These are phyloP conservation scores for Mollisiaceae sp. DNA, from an alignment of 2,329 filamentous ascomycete genomes.

Conservation along the genomic window DNA sequence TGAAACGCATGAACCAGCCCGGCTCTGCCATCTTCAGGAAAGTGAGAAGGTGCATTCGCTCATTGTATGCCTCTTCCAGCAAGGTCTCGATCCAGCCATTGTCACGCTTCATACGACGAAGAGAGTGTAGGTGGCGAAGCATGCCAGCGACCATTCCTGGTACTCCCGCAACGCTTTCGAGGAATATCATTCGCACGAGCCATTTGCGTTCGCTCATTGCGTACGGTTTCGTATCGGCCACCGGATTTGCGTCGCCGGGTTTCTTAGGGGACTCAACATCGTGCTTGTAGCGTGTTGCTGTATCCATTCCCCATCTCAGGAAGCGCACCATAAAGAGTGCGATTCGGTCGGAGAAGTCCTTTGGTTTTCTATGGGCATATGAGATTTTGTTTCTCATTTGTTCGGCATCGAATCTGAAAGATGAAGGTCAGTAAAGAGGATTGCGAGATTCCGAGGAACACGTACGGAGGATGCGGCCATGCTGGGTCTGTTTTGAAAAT, in stretches of 20 bases:
- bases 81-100: conserved; percentile 97
- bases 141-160: conserved; percentile 97
- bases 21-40: conserved; percentile 92
- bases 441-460: not conserved
- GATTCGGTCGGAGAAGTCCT: conserved; percentile 75
- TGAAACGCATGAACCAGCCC: conserved; percentile 81
- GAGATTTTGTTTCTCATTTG: conserved; percentile 75
- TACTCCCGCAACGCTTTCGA: conserved; percentile 93
- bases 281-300: conserved; percentile 81
- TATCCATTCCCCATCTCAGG: conserved; percentile 80
- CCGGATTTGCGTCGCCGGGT: conserved; percentile 50
- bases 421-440: conserved; percentile 4
- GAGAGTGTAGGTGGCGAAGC: conserved; percentile 84
- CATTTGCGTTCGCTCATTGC: conserved; percentile 85
- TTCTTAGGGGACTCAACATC: conserved; percentile 54
- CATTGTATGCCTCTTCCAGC: conserved; percentile 89
- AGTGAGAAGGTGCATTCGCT: conserved; percentile 89
- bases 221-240: conserved; percentile 60
- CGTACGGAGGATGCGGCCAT: conserved; percentile 57
- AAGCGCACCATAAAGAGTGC: conserved; percentile 79
- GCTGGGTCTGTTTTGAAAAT: conserved; percentile 68
- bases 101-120: conserved; percentile 86
- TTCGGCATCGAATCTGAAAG: conserved; percentile 69
- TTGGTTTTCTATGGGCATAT: conserved; percentile 77
- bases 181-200: conserved; percentile 87